Conservation (phyloP, 2,329 filamentous ascomycete species). For the Trichoderma sp. region DNA sequence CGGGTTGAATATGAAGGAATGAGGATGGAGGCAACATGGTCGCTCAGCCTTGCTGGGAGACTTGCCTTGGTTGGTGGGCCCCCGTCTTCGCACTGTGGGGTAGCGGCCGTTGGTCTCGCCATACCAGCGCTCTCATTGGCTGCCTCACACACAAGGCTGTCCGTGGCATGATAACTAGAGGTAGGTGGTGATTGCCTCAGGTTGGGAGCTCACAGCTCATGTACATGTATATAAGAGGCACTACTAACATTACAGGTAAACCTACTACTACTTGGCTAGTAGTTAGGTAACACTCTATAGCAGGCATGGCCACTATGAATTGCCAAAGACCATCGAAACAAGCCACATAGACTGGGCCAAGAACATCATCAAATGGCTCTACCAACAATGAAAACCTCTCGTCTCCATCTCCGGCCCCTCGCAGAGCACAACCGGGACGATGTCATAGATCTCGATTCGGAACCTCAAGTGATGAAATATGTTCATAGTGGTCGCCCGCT, state of each 20-base stretch:
- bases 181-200: background rate
- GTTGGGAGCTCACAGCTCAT: background rate
- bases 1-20: background rate
- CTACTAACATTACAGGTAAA: background rate
- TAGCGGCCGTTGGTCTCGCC: background rate
- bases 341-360: too few relatives aligned
- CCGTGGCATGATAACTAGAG: background rate
- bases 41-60: conserved; percentile 10
- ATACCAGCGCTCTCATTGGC: background rate
- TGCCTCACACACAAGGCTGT: background rate
- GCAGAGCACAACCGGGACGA: background rate
- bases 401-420: background rate
- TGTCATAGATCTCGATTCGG: background rate
- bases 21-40: background rate
- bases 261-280: too few relatives aligned
- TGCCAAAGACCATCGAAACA: too few relatives aligned
- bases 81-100: background rate
- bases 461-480: background rate
- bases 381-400: background rate
- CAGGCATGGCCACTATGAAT: too few relatives aligned
- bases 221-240: background rate
- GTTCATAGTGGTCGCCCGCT: background rate
- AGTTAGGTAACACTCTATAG: too few relatives aligned
- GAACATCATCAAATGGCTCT: background rate
- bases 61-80: conserved; percentile 2